Evolutionary conservation across 805 yeast species (phyloP), one percentile per base, ranked within the genome.

Genomic region (Candida taoyuanica): DNA sequence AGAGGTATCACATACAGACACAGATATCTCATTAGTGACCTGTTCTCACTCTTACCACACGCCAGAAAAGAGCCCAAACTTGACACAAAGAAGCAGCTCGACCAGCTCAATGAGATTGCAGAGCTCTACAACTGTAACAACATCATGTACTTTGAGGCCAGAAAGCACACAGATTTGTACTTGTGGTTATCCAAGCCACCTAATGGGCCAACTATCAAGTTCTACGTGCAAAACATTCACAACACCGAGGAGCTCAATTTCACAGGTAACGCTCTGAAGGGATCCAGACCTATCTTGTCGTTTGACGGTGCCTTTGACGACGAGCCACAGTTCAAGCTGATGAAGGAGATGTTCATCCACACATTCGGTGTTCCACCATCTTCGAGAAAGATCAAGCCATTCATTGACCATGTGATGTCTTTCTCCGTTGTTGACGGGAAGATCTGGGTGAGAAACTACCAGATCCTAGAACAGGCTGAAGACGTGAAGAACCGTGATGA

Each of bases 121-220:
- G 98, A 93, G 58, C 70, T 93, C 47, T 88, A 91, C 75, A 93
- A 93, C 71, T 93, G 98, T 73, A 93, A 93, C 67, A 93, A 93
- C 60, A 76, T 93, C 50, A 69, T 88, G 60, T 93, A 84, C 61
- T 93, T 93, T 60, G 98, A 93, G 65, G 86, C 95, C 39, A 81
- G 98, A 68, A 93, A 93, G 64, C 97, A 91, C 65, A 85, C 80
- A 63, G 98, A 93, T 65, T 76, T 93, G 56, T 93, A 93, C 62
- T 63, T 93, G 62, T 93, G 97, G 96, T 62, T 93, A 47, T 77
- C 96, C 24, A 91, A 93, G 64, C 93, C 98, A 20, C 98, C 98
- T 30, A 91, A 93, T 60, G 98, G 98, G 1, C 98, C 98, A 43
- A 91, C 97, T 17, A 68, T 85, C 55, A 93, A 93, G 64, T 91